Evolutionary conservation across 768 basidiomycete genomes (phyloP).

Genomic region (Austroboletus eburneus): DNA sequence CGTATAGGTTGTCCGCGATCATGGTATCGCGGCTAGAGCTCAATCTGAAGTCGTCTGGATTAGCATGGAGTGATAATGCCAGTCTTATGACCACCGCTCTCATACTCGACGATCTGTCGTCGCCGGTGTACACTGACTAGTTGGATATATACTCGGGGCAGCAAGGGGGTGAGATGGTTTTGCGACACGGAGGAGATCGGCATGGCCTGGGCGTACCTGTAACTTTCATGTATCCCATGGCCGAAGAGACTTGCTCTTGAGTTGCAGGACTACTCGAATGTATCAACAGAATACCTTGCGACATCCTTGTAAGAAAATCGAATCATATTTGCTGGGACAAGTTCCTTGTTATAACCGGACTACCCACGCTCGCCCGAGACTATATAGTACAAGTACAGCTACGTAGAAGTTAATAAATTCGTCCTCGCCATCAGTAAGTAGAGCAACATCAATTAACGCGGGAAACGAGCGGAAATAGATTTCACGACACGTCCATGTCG

Average conservation of each 20-base stretch:
- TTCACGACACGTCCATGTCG: conserved; percentile 28
- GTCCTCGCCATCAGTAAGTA: too few species aligned
- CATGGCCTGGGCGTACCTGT: not conserved
- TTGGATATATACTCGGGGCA: not conserved
- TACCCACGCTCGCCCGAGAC: too few species aligned
- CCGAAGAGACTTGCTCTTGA: too few species aligned
- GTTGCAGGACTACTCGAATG: too few species aligned
- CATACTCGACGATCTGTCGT: not conserved
- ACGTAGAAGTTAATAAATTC: not conserved
- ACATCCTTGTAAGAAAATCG: too few species aligned
- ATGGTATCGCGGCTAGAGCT: conserved; percentile 18
- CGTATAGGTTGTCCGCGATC: conserved; percentile 9
- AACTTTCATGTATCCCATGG: too few species aligned
- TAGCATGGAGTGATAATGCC: too few species aligned
- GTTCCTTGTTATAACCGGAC: not conserved
- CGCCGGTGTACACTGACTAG: not conserved
- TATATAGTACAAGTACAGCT: not conserved
- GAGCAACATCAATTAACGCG: conserved; percentile 2
- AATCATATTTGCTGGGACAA: too few species aligned
- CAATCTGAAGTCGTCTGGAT: conserved; percentile 9
- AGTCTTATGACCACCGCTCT: conserved; percentile 3
- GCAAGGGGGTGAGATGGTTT: not conserved
- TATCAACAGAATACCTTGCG: too few species aligned
- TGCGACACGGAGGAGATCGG: not conserved
- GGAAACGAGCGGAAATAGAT: not conserved